Base-by-base conservation (phyloP, 257 asterid genomes). In the Paraleonurus japonicus region DNA sequence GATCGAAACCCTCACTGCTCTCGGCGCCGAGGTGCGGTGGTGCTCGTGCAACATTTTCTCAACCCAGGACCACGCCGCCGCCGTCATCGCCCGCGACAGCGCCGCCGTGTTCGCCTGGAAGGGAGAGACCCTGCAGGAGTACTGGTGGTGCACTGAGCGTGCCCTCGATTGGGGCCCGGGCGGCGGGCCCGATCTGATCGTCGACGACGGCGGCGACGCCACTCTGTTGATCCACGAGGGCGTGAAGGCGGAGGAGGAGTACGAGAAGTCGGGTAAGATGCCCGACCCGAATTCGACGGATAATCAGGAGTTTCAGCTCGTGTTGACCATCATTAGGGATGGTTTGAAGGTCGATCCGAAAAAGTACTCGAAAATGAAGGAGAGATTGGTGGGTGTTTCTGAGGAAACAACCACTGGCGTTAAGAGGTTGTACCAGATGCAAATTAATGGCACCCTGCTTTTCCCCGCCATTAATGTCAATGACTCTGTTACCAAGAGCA, bases 61-160 rank as follows among this genome's bases (percentile, higher is more conserved):
- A 61, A 90, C 96, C 2, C 95, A 90, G 73, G 96, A 90, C 39
- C 96, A 90, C 72, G 96, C 95, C 12, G 96, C 96, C 7, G 90
- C 97, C 27, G 92, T 92, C 64, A 88, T 86, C 6, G 96, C 97
- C 6, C 90, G 97, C 33, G 97, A 90, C 70, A 88, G 96, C 79
- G 96, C 97, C 23, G 87, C 95, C 48, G 97, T 91, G 1, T 90
- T 90, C 77, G 97, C 97, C 51, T 90, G 97, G 97, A 90, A 90
- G 69, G 97, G 96, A 0, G 95, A 88, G 78, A 92, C 95, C 5
- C 59, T 92, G 19, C 95, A 88, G 81, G 98, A 92, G 73, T 92
- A 92, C 83, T 92, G 98, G 98, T 92, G 98, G 98, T 92, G 98
- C 67, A 92, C 98, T 0, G 98, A 92, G 80, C 70, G 98, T 60